Conservation (phyloP, 805 yeast genomes). For the Ogataea methanolica region DNA sequence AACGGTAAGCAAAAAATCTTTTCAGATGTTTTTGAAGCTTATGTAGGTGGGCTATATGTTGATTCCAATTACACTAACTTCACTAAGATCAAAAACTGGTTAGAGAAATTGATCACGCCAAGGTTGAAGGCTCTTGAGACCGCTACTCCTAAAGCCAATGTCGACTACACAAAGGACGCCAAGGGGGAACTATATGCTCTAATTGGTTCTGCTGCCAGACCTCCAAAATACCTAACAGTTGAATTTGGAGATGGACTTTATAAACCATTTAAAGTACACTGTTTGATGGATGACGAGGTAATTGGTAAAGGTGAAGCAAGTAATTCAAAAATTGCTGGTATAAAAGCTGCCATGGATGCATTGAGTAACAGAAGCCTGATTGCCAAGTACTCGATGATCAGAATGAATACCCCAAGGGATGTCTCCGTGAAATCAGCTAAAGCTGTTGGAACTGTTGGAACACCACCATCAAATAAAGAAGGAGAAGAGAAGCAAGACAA, state of each 20-base stretch:
- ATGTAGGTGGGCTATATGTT: constrained; percentile 75
- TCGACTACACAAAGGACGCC: constrained; percentile 54
- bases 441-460: no score
- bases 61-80: constrained; percentile 47
- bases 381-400: constrained; percentile 55
- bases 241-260: constrained; percentile 44
- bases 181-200: constrained; percentile 73
- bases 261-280: constrained; percentile 58
- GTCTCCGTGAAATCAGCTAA: constrained; percentile 11
- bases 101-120: constrained; percentile 46
- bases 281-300: constrained; percentile 58
- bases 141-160: constrained; percentile 9
- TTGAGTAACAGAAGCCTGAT: constrained; percentile 52
- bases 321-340: constrained; percentile 71
- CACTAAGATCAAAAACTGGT: constrained; percentile 52
- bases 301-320: constrained; percentile 73
- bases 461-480: background rate
- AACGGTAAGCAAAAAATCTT: constrained; percentile 62
- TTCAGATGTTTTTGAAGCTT: constrained; percentile 94
- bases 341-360: constrained; percentile 81
- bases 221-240: constrained; percentile 53
- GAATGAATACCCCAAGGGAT: constrained; percentile 50
- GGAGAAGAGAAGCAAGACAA: background rate
- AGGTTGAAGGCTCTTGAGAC: constrained; percentile 34
- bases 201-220: constrained; percentile 69